Conservation (phyloP, 2,329 filamentous ascomycete species). For the Dactylellina drechsleri region DNA sequence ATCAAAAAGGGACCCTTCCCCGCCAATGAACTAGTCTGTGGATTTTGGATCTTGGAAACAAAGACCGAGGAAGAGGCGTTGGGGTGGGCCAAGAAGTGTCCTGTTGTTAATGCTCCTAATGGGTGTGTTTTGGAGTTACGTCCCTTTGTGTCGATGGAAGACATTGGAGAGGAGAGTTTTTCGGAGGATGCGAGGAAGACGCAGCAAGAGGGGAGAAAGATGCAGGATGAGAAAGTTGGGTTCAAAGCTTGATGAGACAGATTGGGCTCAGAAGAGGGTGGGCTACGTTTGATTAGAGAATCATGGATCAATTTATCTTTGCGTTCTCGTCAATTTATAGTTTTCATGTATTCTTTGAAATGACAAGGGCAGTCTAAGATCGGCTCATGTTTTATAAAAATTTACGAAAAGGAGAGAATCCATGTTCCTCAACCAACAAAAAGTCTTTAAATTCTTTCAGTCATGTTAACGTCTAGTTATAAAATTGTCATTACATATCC, state of each 20-base stretch:
- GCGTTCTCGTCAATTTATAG: no score
- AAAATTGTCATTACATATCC: conserved; percentile 32
- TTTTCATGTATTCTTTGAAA: no score
- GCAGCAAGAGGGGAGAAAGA: conserved; percentile 27
- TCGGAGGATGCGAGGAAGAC: conserved; percentile 31
- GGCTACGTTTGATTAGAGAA: no score
- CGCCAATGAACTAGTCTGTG: conserved; percentile 31
- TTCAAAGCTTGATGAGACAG: conserved; percentile 17
- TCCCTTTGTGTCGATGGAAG: conserved; percentile 41
- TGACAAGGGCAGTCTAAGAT: no score
- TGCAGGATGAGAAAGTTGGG: conserved; percentile 30
- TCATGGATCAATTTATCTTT: no score
- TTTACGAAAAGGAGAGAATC: not conserved
- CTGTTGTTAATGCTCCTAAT: conserved; percentile 23
- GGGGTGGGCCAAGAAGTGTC: conserved; percentile 42
- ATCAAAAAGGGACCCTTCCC: conserved; percentile 39
- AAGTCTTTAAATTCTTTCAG: no score
- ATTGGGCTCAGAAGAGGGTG: no score
- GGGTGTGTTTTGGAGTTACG: conserved; percentile 36
- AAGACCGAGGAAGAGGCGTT: conserved; percentile 44
- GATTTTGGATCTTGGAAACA: conserved; percentile 48
- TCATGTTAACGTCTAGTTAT: not conserved
- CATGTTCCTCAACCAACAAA: no score
- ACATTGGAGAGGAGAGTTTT: conserved; percentile 26
- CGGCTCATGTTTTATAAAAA: no score